These are phyloP conservation scores for Escallonia herrerae DNA, from an alignment of 129 eudicot genomes.

Conservation along the genomic window DNA sequence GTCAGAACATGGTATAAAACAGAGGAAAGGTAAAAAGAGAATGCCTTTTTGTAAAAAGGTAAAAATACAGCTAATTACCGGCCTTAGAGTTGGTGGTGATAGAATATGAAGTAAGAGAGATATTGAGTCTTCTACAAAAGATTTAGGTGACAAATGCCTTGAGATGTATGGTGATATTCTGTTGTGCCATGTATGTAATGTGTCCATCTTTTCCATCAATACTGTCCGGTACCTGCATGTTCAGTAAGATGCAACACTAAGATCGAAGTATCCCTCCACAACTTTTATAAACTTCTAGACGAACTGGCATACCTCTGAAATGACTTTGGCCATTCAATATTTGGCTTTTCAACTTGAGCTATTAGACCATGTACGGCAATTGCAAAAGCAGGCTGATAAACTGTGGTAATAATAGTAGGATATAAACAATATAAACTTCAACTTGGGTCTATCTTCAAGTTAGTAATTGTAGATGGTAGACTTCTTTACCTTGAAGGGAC, in stretches of 20 bases:
- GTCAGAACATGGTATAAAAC: not conserved
- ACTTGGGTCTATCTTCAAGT: not conserved
- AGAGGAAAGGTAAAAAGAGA: too few relatives aligned
- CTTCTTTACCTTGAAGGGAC: constrained; percentile 62
- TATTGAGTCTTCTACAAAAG: constrained; percentile 73
- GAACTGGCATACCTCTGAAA: constrained; percentile 56
- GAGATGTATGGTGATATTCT: constrained; percentile 67
- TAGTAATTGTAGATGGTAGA: constrained; percentile 5
- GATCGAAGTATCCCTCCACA: not conserved
- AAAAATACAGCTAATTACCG: constrained; percentile 49
- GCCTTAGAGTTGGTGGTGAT: constrained; percentile 81
- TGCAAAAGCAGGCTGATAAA: constrained; percentile 67
- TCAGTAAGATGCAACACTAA: not conserved
- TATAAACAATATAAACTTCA: constrained; percentile 6
- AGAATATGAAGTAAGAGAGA: constrained; percentile 72
- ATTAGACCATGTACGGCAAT: constrained; percentile 57
- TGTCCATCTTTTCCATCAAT: constrained; percentile 64
- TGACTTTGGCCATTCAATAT: constrained; percentile 95
- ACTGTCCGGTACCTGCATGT: constrained; percentile 55
- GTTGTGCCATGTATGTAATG: constrained; percentile 59
- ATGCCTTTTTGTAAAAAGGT: not conserved
- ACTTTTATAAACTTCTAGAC: constrained; percentile 4
- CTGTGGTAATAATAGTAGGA: constrained; percentile 27
- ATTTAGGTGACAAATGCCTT: constrained; percentile 73
- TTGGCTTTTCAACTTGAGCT: constrained; percentile 73